Base-by-base conservation (phyloP, 805 yeast species). In the Maudiozyma bulderi region DNA sequence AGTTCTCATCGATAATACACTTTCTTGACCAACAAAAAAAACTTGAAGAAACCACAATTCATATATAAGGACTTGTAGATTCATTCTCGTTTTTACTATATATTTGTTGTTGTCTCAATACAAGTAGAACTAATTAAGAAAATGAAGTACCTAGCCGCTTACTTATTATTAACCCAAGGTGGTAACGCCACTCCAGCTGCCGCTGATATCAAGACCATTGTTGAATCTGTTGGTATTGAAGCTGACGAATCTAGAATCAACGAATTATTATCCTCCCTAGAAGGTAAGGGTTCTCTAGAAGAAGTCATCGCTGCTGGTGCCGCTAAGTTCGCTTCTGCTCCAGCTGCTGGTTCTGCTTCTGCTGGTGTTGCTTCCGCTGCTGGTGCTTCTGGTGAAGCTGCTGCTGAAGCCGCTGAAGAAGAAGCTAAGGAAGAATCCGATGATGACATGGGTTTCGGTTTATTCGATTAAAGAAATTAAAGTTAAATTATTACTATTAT, bases 401-500 rank as follows among this genome's bases (percentile, higher is more conserved):
- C 65, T 49, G 75, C 60, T 42, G 80, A 63, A 53, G 88, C 73
- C 55, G 84, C 73, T 58, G 85, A 72, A 59, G 82, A 75, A 59
- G 84, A 73, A 46, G 78, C 64, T 55, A 82, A 73, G 63, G 86
- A 80, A 72, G 79, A 84, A 57, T 88, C 82, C 69, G 89, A 81
- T 66, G 89, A 81, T 66, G 95, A 84, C 76, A 84, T 86, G 93
- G 95, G 93, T 65, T 82, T 85, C 82, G 93, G 93, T 77, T 80
- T 86, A 75, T 86, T 86, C 78, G 95, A 85, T 75, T 86, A 84
- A 76, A 61, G 73, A 49, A 41, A 32, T 32, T 32, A 9, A 11
- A 32, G 9, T 9, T 32, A 32, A 32, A 32, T 32, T 32, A 32
- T 9, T 9, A 32, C 13, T 9, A 31, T 8, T 31, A 32, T 32